These are phyloP conservation scores for Udeniomyces megalosporus DNA, from an alignment of 768 basidiomycete genomes.

Conservation along the genomic window DNA sequence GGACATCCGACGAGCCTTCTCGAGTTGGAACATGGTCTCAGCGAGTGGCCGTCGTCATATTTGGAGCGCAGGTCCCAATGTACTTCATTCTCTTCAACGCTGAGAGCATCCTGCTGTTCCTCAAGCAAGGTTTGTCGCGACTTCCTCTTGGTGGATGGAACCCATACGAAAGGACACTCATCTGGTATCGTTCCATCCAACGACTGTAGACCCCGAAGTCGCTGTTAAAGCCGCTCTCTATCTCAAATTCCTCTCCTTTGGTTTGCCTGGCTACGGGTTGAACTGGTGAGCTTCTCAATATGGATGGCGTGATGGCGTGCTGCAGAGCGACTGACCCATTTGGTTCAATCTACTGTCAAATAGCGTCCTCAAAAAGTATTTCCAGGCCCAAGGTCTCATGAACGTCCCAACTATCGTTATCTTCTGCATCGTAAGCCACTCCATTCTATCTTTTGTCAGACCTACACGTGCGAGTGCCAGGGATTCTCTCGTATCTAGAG, in stretches of 20 bases:
- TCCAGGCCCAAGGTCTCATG: slow-evolving; percentile 48
- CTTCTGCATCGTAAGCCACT: slow-evolving; percentile 36
- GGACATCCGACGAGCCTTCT: slow-evolving; percentile 71
- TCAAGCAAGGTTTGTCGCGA: slow-evolving; percentile 17
- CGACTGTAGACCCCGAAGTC: slow-evolving; percentile 58
- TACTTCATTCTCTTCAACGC: slow-evolving; percentile 49
- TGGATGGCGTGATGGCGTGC: too few species aligned
- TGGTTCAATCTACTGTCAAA: slow-evolving; percentile 25
- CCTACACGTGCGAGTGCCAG: too few species aligned
- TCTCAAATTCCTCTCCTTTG: slow-evolving; percentile 56
- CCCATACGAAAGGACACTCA: slow-evolving; percentile 43
- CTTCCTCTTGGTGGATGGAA: neutral
- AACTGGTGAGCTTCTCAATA: neutral
- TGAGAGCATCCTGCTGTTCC: slow-evolving; percentile 32
- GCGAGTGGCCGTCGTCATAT: slow-evolving; percentile 43
- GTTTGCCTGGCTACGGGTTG: slow-evolving; percentile 58
- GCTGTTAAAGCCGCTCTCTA: slow-evolving; percentile 60
- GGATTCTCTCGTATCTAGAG: too few species aligned
- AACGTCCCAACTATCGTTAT: slow-evolving; percentile 70
- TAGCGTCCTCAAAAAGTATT: slow-evolving; percentile 36
- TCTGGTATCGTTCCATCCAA: neutral
- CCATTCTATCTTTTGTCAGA: too few species aligned
- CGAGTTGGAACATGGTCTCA: slow-evolving; percentile 83
- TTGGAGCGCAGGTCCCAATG: slow-evolving; percentile 18
- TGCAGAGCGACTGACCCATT: neutral